Evolutionary conservation across 1,139 yeast genomes (phyloP).

Genomic region (Spathaspora sp.): DNA sequence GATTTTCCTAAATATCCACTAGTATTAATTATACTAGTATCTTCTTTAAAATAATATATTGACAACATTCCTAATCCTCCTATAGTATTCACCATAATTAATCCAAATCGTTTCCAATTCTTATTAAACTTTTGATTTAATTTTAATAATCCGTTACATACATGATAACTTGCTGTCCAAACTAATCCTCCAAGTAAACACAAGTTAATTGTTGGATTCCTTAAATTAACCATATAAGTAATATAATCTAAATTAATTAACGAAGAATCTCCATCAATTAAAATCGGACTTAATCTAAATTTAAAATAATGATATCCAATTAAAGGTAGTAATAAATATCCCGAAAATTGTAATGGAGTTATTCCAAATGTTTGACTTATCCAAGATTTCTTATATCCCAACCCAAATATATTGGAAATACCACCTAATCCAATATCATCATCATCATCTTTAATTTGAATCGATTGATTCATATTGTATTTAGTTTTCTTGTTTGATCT

Average conservation of each 20-base stretch:
- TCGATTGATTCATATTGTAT: constrained; percentile 7
- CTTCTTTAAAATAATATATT: constrained; percentile 22
- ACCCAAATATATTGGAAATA: constrained; percentile 50
- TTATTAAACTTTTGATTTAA: constrained; percentile 27
- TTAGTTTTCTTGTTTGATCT: constrained; percentile 14
- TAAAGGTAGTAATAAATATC: constrained; percentile 52
- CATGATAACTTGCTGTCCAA: constrained; percentile 33
- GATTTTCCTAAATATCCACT: constrained; percentile 30
- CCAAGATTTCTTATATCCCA: constrained; percentile 51
- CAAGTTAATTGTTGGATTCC: constrained; percentile 23
- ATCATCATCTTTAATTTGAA: constrained; percentile 16
- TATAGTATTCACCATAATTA: constrained; percentile 25
- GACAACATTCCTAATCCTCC: constrained; percentile 27
- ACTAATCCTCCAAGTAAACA: constrained; percentile 21
- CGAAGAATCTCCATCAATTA: constrained; percentile 65
- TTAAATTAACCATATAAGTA: constrained; percentile 37
- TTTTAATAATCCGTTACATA: constrained; percentile 35
- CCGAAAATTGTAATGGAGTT: constrained; percentile 58
- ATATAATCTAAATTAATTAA: constrained; percentile 56
- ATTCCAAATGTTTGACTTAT: constrained; percentile 37
- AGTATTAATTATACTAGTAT: constrained; percentile 16
- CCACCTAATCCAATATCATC: constrained; percentile 63
- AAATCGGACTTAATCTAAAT: constrained; percentile 50
- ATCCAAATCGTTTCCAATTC: constrained; percentile 36
- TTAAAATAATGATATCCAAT: constrained; percentile 47